phyloP scores from a whole-genome alignment of 352 stramenopile species.

The Pilasporangium apinafurcum region DNA sequence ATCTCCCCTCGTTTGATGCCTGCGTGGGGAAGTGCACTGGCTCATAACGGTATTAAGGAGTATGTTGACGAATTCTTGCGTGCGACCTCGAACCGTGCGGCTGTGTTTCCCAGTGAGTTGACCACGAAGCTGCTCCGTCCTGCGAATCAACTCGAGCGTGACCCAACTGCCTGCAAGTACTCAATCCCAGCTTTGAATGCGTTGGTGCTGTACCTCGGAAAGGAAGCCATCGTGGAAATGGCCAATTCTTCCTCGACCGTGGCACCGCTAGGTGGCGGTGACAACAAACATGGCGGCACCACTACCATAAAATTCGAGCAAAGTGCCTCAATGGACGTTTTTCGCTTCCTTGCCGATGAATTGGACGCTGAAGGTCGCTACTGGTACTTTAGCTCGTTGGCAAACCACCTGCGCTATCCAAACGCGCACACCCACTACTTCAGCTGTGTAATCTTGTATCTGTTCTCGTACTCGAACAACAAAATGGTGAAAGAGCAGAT shows the following conservation, averaged over 20 bases:
- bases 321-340: constrained; percentile 89
- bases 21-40: constrained; percentile 92
- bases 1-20: constrained; percentile 92
- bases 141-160: constrained; percentile 52
- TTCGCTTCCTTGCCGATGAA: constrained; percentile 94
- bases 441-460: constrained; percentile 97
- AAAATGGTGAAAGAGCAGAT: constrained; percentile 98
- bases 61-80: constrained; percentile 96
- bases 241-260: constrained; percentile 27
- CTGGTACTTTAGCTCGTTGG: constrained; percentile 97
- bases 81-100: constrained; percentile 75
- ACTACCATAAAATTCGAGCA: constrained; percentile 77
- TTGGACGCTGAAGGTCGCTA: constrained; percentile 96
- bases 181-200: constrained; percentile 94
- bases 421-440: constrained; percentile 99
- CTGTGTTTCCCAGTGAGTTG: constrained; percentile 83
- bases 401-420: constrained; percentile 98
- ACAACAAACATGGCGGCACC: constrained; percentile 18
- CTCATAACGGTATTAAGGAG: constrained; percentile 85
- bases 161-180: constrained; percentile 71
- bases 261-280: background rate
- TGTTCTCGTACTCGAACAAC: constrained; percentile 96
- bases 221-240: constrained; percentile 82
- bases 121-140: constrained; percentile 71
- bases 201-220: constrained; percentile 79